phyloP scores from a whole-genome alignment of 1,139 yeast genomes.

The Scheffersomyces cryptocercus region DNA sequence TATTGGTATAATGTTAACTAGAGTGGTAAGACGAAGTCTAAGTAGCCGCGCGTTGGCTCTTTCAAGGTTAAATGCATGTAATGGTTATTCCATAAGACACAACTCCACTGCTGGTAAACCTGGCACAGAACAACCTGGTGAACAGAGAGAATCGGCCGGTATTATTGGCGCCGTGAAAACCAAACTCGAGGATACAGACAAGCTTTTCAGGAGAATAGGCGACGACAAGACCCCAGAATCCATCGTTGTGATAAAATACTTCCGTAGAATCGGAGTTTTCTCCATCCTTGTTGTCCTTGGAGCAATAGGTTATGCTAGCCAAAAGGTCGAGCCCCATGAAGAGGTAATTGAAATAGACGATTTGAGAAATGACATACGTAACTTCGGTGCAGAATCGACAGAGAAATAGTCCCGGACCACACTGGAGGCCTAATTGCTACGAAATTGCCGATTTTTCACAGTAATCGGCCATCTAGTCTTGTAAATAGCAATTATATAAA shows the following conservation, averaged over 20 bases:
- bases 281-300: constrained; percentile 36
- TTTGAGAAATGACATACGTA: constrained; percentile 2
- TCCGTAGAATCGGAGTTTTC: constrained; percentile 35
- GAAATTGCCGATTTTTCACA: too few relatives aligned
- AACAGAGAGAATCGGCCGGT: too few relatives aligned
- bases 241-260: constrained; percentile 26
- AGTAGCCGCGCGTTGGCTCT: too few relatives aligned
- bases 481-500: too few relatives aligned
- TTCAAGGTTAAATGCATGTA: too few relatives aligned
- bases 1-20: too few relatives aligned
- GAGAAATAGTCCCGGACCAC: not conserved
- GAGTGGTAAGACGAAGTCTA: too few relatives aligned
- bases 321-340: constrained; percentile 10
- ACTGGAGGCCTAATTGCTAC: constrained; percentile 1
- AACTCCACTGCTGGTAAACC: too few relatives aligned
- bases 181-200: constrained; percentile 20
- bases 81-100: too few relatives aligned
- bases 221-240: constrained; percentile 38
- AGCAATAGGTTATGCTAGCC: constrained; percentile 37
- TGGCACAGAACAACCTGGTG: too few relatives aligned
- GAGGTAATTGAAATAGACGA: constrained; percentile 15
- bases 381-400: too few relatives aligned
- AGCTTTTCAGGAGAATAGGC: constrained; percentile 28
- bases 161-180: constrained; percentile 4
- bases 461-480: too few relatives aligned